Percentiles rank a stretch among this genome's conserved stretches.
Evolutionary conservation across 1,284 basidiomycete species (phyloP).

Genomic region (Melampsora occidentalis): DNA sequence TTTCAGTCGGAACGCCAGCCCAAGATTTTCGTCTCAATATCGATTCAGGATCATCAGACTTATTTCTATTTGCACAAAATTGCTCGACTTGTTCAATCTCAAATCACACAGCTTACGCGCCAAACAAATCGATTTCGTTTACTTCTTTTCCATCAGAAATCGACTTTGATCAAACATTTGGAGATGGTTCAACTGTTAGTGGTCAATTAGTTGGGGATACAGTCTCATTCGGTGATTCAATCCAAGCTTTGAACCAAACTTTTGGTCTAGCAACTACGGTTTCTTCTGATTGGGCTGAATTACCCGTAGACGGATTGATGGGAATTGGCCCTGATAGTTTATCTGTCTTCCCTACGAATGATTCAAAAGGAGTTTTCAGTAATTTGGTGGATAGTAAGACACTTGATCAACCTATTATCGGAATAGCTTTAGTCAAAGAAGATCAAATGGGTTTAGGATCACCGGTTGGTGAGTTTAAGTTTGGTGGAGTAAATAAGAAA

Average conservation of each 20-base stretch:
- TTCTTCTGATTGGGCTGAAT: constrained; percentile 19
- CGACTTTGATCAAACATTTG: constrained; percentile 11
- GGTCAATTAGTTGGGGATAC: constrained; percentile 16
- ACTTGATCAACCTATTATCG: constrained; percentile 32
- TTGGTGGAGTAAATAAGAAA: constrained; percentile 13
- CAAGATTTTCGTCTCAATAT: constrained; percentile 31
- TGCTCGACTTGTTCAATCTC: constrained; percentile 22
- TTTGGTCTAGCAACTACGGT: constrained; percentile 38
- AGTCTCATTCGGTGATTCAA: neutral
- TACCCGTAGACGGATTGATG: constrained; percentile 31
- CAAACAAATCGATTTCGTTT: constrained; percentile 13
- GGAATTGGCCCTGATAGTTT: constrained; percentile 28
- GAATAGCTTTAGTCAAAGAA: constrained; percentile 36
- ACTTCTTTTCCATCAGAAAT: neutral
- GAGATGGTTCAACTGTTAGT: constrained; percentile 23
- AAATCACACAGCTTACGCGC: constrained; percentile 1
- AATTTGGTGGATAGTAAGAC: neutral
- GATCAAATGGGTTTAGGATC: neutral
- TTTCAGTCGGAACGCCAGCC: constrained; percentile 20
- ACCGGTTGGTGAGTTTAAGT: constrained; percentile 24
- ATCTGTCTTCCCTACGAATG: constrained; percentile 14
- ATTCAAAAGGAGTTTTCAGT: constrained; percentile 34
- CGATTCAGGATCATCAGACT: constrained; percentile 35
- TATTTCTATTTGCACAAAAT: constrained; percentile 33
- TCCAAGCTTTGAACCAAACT: constrained; percentile 6